Percentiles rank a stretch among this genome's conserved stretches.
phyloP scores from a whole-genome alignment of 208 protist species.

The Leishmania braziliensis region DNA sequence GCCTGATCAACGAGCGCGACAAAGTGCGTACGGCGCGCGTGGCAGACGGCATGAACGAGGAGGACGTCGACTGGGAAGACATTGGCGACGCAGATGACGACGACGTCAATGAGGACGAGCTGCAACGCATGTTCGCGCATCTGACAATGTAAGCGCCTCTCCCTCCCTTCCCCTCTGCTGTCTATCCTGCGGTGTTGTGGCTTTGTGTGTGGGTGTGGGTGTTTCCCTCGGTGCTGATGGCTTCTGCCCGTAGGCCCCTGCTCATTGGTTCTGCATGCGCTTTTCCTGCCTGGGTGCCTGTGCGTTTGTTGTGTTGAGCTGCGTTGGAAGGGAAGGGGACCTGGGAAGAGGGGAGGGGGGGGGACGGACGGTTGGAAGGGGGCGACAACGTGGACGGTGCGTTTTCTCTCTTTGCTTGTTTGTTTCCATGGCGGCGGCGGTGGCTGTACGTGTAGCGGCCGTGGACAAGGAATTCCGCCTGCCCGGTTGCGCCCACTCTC shows the following conservation, averaged over 20 bases:
- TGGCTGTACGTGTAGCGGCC: neutral
- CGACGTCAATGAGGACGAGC: conserved; percentile 54
- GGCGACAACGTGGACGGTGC: neutral
- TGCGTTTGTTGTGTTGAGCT: neutral
- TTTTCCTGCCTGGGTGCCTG: neutral
- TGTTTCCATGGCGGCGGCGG: neutral
- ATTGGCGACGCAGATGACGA: conserved; percentile 46
- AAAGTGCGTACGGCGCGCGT: conserved; percentile 21
- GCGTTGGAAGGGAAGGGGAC: neutral
- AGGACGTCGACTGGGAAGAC: conserved; percentile 62
- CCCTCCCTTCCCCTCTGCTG: neutral
- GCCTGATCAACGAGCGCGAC: conserved; percentile 37
- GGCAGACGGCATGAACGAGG: conserved; percentile 30
- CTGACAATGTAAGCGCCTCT: conserved; percentile 49
- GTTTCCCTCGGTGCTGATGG: neutral
- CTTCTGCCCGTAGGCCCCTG: neutral
- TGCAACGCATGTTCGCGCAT: conserved; percentile 87
- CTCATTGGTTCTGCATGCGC: neutral
- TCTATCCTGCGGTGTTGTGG: neutral
- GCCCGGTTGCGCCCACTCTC: neutral
- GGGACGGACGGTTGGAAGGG: neutral
- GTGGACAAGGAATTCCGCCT: neutral
- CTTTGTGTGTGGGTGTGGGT: neutral
- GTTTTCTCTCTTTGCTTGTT: neutral
- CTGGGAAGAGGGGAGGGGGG: neutral